Percentiles rank a stretch among this genome's conserved stretches.
Evolutionary conservation across 768 basidiomycete species (phyloP).

Genomic region (Dioszegia hungarica): DNA sequence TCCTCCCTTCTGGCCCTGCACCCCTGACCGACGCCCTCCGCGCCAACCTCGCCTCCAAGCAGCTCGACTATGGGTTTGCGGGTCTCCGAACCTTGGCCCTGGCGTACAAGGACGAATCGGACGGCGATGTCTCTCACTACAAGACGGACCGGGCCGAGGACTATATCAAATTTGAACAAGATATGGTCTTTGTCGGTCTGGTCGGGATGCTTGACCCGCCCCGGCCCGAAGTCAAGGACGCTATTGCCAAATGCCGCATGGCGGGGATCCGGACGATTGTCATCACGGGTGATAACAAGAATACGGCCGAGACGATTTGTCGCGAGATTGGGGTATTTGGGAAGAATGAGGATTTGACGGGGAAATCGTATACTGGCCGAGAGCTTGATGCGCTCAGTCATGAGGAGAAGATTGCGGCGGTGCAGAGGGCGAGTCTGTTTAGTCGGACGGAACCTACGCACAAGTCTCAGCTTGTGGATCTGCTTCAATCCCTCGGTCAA

Average conservation of each 20-base stretch:
- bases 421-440: conserved; percentile 83
- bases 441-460: conserved; percentile 90
- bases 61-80: conserved; percentile 66
- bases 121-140: conserved; percentile 76
- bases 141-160: conserved; percentile 70
- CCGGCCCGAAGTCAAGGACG: conserved; percentile 80
- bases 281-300: conserved; percentile 97
- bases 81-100: conserved; percentile 89
- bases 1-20: conserved; percentile 55
- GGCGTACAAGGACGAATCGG: conserved; percentile 73
- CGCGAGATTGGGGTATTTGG: conserved; percentile 91
- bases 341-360: conserved; percentile 77
- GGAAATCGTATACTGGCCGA: conserved; percentile 90
- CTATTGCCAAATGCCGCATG: conserved; percentile 81
- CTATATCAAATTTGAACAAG: conserved; percentile 83
- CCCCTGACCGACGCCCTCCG: conserved; percentile 65
- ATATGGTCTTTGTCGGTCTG: conserved; percentile 88
- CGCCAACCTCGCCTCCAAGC: conserved; percentile 60
- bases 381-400: conserved; percentile 78
- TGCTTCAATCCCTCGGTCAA: conserved; percentile 83
- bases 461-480: conserved; percentile 89
- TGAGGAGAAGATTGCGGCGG: conserved; percentile 77
- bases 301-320: conserved; percentile 95
- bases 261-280: conserved; percentile 95
- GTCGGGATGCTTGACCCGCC: conserved; percentile 98